Conservation (phyloP, 1,284 basidiomycete species). For the Salmacisia buchloeana region DNA sequence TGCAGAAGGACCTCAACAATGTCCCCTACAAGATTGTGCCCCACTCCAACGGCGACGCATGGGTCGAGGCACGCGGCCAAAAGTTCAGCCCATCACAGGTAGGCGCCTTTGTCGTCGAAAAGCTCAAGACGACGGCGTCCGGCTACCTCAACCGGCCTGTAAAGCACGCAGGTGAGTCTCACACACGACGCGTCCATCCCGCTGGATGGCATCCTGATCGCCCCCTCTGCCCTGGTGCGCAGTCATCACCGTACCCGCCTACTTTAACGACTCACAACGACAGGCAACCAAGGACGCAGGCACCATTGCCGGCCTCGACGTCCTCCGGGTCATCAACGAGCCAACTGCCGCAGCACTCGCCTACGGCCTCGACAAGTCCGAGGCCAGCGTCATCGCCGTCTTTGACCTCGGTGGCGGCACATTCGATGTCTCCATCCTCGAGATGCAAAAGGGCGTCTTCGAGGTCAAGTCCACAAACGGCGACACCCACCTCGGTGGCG, state of each 20-base stretch:
- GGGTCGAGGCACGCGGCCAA: slow-evolving; percentile 67
- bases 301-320: slow-evolving; percentile 91
- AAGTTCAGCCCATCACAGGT: slow-evolving; percentile 61
- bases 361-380: slow-evolving; percentile 59
- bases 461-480: slow-evolving; percentile 99
- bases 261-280: slow-evolving; percentile 98
- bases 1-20: slow-evolving; percentile 75
- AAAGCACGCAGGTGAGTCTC: slow-evolving; percentile 60
- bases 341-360: slow-evolving; percentile 95
- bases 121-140: slow-evolving; percentile 94
- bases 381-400: slow-evolving; percentile 66
- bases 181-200: neutral
- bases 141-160: slow-evolving; percentile 86
- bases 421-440: slow-evolving; percentile 95
- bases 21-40: slow-evolving; percentile 70
- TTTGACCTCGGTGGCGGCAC: slow-evolving; percentile 94
- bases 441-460: slow-evolving; percentile 99
- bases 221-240: slow-evolving; percentile 58
- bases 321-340: slow-evolving; percentile 97
- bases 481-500: slow-evolving; percentile 96
- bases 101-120: slow-evolving; percentile 77
- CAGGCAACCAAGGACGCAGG: slow-evolving; percentile 98
- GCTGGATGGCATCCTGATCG: neutral
- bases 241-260: slow-evolving; percentile 92
- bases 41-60: slow-evolving; percentile 60